Base-by-base conservation (phyloP, 2,329 filamentous ascomycete genomes). In the Fusarium setosum region DNA sequence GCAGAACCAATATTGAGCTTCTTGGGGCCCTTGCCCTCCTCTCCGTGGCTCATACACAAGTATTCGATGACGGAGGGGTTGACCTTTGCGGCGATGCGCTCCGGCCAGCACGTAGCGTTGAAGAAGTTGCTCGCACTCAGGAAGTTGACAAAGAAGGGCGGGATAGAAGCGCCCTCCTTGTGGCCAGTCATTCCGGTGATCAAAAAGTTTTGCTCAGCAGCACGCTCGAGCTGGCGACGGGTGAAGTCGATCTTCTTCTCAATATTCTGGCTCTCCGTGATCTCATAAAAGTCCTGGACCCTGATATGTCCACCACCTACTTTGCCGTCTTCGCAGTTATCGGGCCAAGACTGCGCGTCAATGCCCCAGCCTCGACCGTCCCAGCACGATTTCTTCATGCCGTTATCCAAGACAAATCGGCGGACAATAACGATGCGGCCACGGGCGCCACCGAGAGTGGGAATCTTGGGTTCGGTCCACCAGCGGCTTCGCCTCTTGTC, bases 261-360 rank as follows among this genome's bases (percentile, higher is more conserved):
- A 60, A 98, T 95, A 70, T 90, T 91, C 59, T 87, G 82, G 20
- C 86, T 88, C 77, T 93, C 88, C 42, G 90, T 81, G 31, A 99
- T 89, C 74, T 96, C 93, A 83, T 96, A 98, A 78, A 95, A 97
- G 81, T 98, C 96, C 80, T 98, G 96, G 38, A 98, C 90, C 67
- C 92, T 90, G 59, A 97, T 88, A 65, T 89, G 83, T 4, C 92
- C 93, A 71, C 89, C 89, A 9, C 87, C 86, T 47, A 87, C 88
- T 31, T 83, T 83, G 56, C 92, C 90, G 73, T 96, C 89, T 29
- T 91, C 88, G 63, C 92, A 93, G 79, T 98, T 98, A 79, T 97
- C 92, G 0, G 92, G 93, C 95, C 95, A 98, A 48, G 76, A 76
- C 63, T 86, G 83, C 20, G 84, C 88, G 74, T 91, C 87, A 44